Evolutionary conservation across 1,284 basidiomycete genomes (phyloP), one percentile per base, ranked within the genome.

Genomic region (Cutaneotrichosporon daszewskae): DNA sequence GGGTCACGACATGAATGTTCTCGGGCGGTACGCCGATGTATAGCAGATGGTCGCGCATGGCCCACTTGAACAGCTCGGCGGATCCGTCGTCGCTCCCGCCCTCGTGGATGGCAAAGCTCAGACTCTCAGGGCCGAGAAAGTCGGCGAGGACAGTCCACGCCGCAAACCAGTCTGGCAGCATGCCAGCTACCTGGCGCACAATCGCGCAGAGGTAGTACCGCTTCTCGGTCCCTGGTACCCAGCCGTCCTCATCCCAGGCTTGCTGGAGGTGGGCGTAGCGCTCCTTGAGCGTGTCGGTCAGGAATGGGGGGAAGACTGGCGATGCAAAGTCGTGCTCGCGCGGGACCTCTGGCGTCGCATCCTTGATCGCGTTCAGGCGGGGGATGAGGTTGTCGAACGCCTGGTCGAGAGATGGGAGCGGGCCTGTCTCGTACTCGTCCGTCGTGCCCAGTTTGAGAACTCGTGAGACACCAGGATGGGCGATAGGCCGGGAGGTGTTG

Each of bases 81-180:
- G 37, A n/a, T 8, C 64, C 64, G 45, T 69, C 66, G 6, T 54
- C 57, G 4, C 60, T 63, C 25, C 55, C 54, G 14, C 65, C 65
- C 33, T 69, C 67, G n/a, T 62, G 33, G 5, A 69, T 49, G 1
- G 62, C 63, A 34, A 69, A 60, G 7, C 57, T 51, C 12, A 65
- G 43, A 7, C 57, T 57, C 41, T 67, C 65, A 0, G 67, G 67
- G 9, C 67, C 67, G 1, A 69, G 48, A 38, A 62, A 67, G 37
- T 65, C 62, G 20, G 60, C 62, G 13, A 69, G 41, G 10, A 69
- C 64, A 2, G 66, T 68, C 62, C 64, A 68, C n/a, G 57, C 51
- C 4, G 64, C 56, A 27, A 66, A 68, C 66, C 66, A 68, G 44
- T 68, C 66, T 14, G 56, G 59, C 6, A 68, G 53, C 65, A 68